Evolutionary conservation across 176 grass and related monocot species (phyloP), one percentile per base, ranked within the genome.

Genomic region (bread wheat (Triticum aestivum)): DNA sequence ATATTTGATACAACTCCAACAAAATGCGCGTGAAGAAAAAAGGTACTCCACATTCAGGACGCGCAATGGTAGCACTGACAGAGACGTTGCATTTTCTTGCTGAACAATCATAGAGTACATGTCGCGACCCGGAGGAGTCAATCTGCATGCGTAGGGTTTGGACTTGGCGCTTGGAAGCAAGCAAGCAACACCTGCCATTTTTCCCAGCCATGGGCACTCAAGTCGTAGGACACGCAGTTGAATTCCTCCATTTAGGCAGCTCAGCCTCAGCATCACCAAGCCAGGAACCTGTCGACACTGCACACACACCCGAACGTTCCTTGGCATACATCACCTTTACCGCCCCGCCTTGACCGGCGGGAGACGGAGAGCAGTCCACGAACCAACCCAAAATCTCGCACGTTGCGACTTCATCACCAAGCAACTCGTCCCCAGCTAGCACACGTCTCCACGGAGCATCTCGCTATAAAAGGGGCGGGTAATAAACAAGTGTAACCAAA

Each of bases 301-400:
- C 47, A 51, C 47, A 1, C 66, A 34, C 20, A 7, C 76, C 8
- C 23, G 38, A 29, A 35, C 56, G 13, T 59, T 52, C 35, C 17
- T 39, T n/a, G 44, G 47, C n/a, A 69, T 7, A 54, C 3, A 51
- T 33, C 20, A 61, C 23, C 42, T 73, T 13, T 63, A 29, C 10
- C 8, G 24, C 44, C 66, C 30, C n/a, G 38, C 70, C 70, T 87
- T 82, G 79, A 87, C 79, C 4, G 10, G 49, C 5, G 14, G 49
- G 14, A 54, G 51, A 54, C 51, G 5, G 11, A 68, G 9, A 61
- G 14, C 4, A 30, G 44, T 56, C 44, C 11, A 11, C 79, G 49
- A 30, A 35, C 69, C 58, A 65, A 54, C 51, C 39, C 11, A 8
- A 74, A 29, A 51, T 13, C 24, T 20, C 5, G 13, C 59, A 41